These are phyloP conservation scores for Kwoniella sp. DNA, from an alignment of 768 basidiomycete genomes.

Conservation along the genomic window DNA sequence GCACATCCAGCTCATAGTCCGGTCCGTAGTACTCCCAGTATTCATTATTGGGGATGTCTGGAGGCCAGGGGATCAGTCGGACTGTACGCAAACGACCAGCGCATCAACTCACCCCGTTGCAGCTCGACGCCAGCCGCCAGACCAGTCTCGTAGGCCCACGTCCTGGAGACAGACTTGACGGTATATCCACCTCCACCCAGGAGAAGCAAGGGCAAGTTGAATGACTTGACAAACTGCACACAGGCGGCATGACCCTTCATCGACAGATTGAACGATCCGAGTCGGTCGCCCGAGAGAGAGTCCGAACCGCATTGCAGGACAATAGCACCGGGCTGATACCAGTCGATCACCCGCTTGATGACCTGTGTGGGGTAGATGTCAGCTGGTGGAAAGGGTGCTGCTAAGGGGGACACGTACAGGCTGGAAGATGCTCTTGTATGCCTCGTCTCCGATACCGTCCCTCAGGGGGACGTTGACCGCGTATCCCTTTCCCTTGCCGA, in stretches of 20 bases:
- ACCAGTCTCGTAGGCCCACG: conserved; percentile 98
- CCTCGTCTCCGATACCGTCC: conserved; percentile 92
- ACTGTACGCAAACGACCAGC: background rate
- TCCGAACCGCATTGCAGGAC: conserved; percentile 97
- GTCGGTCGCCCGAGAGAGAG: conserved; percentile 90
- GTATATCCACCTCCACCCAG: conserved; percentile 98
- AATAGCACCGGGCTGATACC: conserved; percentile 88
- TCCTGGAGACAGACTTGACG: conserved; percentile 92
- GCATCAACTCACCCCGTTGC: conserved; percentile 60
- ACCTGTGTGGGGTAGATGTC: conserved; percentile 58
- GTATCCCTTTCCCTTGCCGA: conserved; percentile 86
- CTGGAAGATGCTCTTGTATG: conserved; percentile 90
- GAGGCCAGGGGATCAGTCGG: background rate
- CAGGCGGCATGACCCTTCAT: conserved; percentile 98
- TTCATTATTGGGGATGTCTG: conserved; percentile 97
- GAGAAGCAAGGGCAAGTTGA: conserved; percentile 86
- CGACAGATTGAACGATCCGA: conserved; percentile 91
- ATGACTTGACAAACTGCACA: conserved; percentile 93
- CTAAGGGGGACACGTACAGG: too few relatives aligned
- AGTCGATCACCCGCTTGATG: conserved; percentile 87
- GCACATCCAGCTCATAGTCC: conserved; percentile 92
- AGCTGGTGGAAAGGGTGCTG: too few relatives aligned
- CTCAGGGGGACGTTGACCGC: conserved; percentile 90
- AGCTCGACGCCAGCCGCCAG: conserved; percentile 96
- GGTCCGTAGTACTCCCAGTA: conserved; percentile 99